Evolutionary conservation across 148 eudicot genomes (phyloP), one percentile per base, ranked within the genome.

Genomic region (Rhododendron mucronatum): DNA sequence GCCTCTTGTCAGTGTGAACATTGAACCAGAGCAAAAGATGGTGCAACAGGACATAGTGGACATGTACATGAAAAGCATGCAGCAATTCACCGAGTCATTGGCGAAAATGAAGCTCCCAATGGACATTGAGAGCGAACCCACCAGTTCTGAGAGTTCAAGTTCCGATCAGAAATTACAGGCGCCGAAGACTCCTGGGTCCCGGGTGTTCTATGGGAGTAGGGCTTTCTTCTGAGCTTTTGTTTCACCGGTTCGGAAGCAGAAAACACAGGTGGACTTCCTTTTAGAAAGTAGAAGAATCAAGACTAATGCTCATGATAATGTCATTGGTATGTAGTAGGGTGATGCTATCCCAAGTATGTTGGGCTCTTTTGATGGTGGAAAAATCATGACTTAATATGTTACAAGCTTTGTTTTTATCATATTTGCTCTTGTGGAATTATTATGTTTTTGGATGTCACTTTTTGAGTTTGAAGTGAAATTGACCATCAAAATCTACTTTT

Each of bases 61-160:
- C 78, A 92, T 96, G 96, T 96, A 96, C 92, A 93, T 96, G 98
- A 96, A 94, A 85, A 96, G 98, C 90, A 96, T 96, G 98, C 98
- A 96, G 82, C 96, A 96, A 85, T 94, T 96, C 84, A 93, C 96
- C 0, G 98, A 94, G 80, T 93, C 98, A 3, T 86, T 95, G 89
- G 98, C 96, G 35, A 92, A 93, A 87, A 93, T 96, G 98, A 96
- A 96, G 90, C 98, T 96, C 61, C 98, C 98, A 0, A 82, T 93
- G 94, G 95, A 95, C 81, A 85, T 88, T 14, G 93, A 91, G 16
- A 83, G 88, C 15, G 92, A 91, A 50, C 86, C 93, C 12, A 26
- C 94, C 28, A 92, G 93, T 83, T 93, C 96, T 20, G 94, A 86
- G 55, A 87, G 89, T 84, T 95, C 98, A 2, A 90, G 91, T 85